Evolutionary conservation across 106 monocot species (phyloP).

Genomic region (Cymbidium sinense): DNA sequence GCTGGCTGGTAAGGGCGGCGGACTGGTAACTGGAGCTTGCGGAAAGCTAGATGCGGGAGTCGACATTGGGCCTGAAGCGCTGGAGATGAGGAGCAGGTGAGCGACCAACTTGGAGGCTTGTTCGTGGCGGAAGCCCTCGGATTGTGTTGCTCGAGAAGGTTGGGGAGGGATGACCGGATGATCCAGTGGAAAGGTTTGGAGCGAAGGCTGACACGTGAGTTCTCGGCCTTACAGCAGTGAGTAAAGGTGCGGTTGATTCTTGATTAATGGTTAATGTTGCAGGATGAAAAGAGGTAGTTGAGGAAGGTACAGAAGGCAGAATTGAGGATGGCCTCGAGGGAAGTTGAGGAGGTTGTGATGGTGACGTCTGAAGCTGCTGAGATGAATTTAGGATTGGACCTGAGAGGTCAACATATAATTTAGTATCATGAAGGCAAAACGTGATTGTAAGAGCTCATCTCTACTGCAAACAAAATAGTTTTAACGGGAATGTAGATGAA

Average conservation of each 20-base stretch:
- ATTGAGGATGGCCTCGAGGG: slow-evolving; percentile 13
- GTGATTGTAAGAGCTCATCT: neutral
- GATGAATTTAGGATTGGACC: slow-evolving; percentile 13
- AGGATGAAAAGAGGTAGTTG: neutral
- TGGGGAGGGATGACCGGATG: neutral
- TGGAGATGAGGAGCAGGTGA: slow-evolving; percentile 59
- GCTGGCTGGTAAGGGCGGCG: too few species aligned
- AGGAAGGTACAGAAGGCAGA: neutral
- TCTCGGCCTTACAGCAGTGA: neutral
- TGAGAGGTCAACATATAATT: neutral
- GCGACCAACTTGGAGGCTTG: slow-evolving; percentile 33
- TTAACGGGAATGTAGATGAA: too few species aligned
- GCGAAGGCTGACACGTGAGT: neutral
- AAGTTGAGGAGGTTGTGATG: slow-evolving; percentile 7
- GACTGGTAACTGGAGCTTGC: neutral
- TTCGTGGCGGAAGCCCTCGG: slow-evolving; percentile 4
- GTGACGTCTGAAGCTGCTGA: slow-evolving; percentile 24
- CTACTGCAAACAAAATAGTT: neutral
- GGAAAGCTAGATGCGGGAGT: neutral
- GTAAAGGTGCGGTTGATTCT: neutral
- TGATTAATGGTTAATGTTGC: neutral
- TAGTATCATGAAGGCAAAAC: neutral
- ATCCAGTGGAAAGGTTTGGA: neutral
- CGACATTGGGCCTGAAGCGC: slow-evolving; percentile 22
- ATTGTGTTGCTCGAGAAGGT: slow-evolving; percentile 4